phyloP scores from a whole-genome alignment of 805 yeast genomes.

The Metschnikowia colocasiae region DNA sequence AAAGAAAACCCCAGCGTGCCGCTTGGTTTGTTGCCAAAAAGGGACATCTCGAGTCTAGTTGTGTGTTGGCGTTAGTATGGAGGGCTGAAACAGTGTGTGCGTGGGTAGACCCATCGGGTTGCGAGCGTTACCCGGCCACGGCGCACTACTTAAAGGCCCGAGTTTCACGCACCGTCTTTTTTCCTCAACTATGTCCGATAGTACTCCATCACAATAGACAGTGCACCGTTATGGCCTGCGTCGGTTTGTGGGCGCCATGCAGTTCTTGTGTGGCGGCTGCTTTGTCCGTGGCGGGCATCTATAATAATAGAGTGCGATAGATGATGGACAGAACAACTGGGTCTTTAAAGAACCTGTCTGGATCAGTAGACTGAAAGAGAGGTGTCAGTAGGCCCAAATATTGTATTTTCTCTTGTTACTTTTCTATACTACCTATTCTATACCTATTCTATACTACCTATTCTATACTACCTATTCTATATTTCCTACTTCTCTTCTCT shows the following conservation, averaged over 20 bases:
- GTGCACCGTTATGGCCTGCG: constrained; percentile 45
- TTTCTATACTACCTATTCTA: no score
- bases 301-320: constrained; percentile 38
- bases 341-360: constrained; percentile 50
- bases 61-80: not conserved
- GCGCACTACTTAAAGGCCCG: constrained; percentile 7
- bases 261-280: constrained; percentile 29
- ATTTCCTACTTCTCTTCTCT: not conserved
- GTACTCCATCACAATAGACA: constrained; percentile 66
- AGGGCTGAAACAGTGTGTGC: not conserved
- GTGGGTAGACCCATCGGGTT: no score
- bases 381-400: constrained; percentile 50
- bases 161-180: constrained; percentile 10
- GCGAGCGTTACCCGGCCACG: constrained; percentile 17
- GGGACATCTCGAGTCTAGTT: constrained; percentile 8
- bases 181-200: constrained; percentile 61
- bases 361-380: constrained; percentile 44
- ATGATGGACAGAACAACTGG: constrained; percentile 45
- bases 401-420: constrained; percentile 2
- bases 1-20: constrained; percentile 11
- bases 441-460: no score
- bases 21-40: constrained; percentile 11
- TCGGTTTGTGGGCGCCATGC: constrained; percentile 20
- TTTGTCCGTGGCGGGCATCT: constrained; percentile 21
- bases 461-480: not conserved